A percentile compares a stretch with the other conserved stretches of the same genome.
Evolutionary conservation across 768 basidiomycete genomes (phyloP).

Genomic region (Leccinum broughii): DNA sequence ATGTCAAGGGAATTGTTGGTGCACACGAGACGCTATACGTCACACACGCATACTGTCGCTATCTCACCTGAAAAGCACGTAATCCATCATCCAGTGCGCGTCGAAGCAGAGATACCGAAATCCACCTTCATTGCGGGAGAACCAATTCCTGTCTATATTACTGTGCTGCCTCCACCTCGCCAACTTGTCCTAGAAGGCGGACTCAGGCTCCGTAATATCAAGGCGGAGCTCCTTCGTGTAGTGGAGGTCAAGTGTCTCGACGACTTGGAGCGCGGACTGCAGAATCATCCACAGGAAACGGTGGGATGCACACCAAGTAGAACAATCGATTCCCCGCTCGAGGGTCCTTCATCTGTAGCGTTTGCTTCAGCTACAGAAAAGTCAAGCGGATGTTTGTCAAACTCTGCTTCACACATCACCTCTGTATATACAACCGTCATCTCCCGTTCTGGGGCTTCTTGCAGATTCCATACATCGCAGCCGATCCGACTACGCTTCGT

Average conservation of each 20-base stretch:
- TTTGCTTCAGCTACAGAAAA: slow-evolving; percentile 28
- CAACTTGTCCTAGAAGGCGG: slow-evolving; percentile 70
- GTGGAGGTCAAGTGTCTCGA: slow-evolving; percentile 57
- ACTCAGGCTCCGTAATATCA: slow-evolving; percentile 75
- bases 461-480: slow-evolving; percentile 79
- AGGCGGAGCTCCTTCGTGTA: slow-evolving; percentile 71
- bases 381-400: slow-evolving; percentile 40
- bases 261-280: slow-evolving; percentile 31
- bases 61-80: slow-evolving; percentile 59
- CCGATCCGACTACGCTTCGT: slow-evolving; percentile 79
- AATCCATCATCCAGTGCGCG: slow-evolving; percentile 61
- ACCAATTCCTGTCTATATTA: slow-evolving; percentile 75
- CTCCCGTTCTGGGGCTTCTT: slow-evolving; percentile 87
- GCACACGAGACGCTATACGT: slow-evolving; percentile 73
- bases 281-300: slow-evolving; percentile 29
- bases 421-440: slow-evolving; percentile 56
- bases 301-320: slow-evolving; percentile 12
- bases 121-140: slow-evolving; percentile 72
- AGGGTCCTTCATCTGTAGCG: slow-evolving; percentile 35
- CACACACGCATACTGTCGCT: slow-evolving; percentile 57
- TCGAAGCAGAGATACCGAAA: slow-evolving; percentile 72
- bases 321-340: slow-evolving; percentile 19
- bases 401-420: slow-evolving; percentile 39
- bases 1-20: slow-evolving; percentile 61
- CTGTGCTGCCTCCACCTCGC: slow-evolving; percentile 71